Base-by-base conservation (phyloP, 805 yeast genomes). In the Kodamaea laetipori region DNA sequence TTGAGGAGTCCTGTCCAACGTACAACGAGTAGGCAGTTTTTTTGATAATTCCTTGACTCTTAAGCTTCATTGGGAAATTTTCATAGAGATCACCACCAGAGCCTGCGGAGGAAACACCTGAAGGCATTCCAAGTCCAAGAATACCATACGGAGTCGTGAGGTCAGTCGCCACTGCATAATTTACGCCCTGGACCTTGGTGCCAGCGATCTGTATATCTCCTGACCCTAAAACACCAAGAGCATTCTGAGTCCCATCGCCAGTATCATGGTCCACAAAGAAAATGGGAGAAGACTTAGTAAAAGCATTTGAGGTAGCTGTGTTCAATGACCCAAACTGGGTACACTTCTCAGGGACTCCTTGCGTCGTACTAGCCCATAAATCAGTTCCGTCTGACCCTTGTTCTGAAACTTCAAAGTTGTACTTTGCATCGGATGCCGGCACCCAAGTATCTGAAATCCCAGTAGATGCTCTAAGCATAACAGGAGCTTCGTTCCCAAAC, bases 371-470 rank as follows among this genome's bases (percentile, higher is more conserved):
- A 50, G 45, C 54, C 59, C 17, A 48, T 41, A 30, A 17, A 15
- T 13, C 6, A 4, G 15, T 17, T 3, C 34, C 34, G 17, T 30
- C 17, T 4, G 34, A 4, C 11, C 34, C 34, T 10, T 30, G 15
- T 30, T 30, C 34, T 30, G 34, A 17, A 13, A 30, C 17, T 8
- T 30, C 34, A 6, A 30, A 30, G 19, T 15, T 26, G 46, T 69
- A 65, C 3, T 33, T 37, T 3, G 60, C 54, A 31, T 64, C 63
- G 35, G 53, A 56, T 7, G 48, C 33, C 33, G 46, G 49, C 11
- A 84, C 78, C 87, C 88, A 84, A 13, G 86, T 62, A 58, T 85
- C 92, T 0, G 86, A 76, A 0, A 90, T 83, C 3, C 92, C 94
- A 1, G 90, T 85, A 54, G 85, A 92, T 11, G 85, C 34, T 15